phyloP scores from a whole-genome alignment of 1,284 basidiomycete species.

The Leucoagaricus sp. region DNA sequence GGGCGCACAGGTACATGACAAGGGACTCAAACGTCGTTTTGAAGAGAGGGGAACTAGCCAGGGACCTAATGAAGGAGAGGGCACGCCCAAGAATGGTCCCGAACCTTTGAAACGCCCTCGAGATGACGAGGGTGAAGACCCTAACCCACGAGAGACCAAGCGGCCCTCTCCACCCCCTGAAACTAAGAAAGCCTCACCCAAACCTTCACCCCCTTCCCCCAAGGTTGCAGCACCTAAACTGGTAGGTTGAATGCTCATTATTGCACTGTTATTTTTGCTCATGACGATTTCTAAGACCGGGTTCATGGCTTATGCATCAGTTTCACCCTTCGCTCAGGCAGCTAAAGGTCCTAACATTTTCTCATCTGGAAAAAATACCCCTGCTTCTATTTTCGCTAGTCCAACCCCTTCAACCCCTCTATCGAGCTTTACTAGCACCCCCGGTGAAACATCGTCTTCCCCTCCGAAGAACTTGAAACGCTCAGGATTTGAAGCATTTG shows the following conservation, averaged over 20 bases:
- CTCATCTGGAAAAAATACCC: conserved; percentile 38
- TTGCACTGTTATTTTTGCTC: conserved; percentile 11
- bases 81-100: conserved; percentile 24
- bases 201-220: conserved; percentile 30
- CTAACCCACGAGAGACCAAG: conserved; percentile 62
- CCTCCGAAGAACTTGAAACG: conserved; percentile 45
- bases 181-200: conserved; percentile 28
- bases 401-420: conserved; percentile 21
- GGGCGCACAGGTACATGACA: conserved; percentile 33
- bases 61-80: conserved; percentile 45
- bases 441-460: conserved; percentile 22
- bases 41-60: conserved; percentile 56
- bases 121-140: conserved; percentile 57
- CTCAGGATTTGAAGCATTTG: conserved; percentile 65
- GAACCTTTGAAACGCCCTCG: conserved; percentile 51
- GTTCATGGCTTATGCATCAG: conserved; percentile 75
- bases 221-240: conserved; percentile 43
- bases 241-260: conserved; percentile 36
- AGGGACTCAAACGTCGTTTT: conserved; percentile 67
- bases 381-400: conserved; percentile 27
- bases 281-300: conserved; percentile 44
- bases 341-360: conserved; percentile 71
- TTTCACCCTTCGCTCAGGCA: conserved; percentile 67
- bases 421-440: conserved; percentile 29
- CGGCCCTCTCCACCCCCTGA: conserved; percentile 71